Percentiles rank a stretch among this genome's conserved stretches.
These are phyloP conservation scores for Metschnikowia corniflorae DNA, from an alignment of 805 yeast species.

Conservation along the genomic window DNA sequence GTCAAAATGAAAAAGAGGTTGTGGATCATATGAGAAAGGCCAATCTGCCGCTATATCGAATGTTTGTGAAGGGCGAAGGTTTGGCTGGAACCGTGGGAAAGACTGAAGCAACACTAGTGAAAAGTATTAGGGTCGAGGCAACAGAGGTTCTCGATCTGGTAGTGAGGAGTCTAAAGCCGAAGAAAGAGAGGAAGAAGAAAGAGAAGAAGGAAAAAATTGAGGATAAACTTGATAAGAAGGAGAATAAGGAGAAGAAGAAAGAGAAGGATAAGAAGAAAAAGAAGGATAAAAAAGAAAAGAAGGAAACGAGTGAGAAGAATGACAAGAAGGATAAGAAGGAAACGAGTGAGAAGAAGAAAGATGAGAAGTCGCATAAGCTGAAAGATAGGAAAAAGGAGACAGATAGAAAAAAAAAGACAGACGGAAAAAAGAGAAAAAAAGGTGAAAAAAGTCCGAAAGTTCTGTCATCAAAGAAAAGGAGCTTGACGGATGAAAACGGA, in stretches of 20 bases:
- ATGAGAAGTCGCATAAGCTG: slow-evolving; percentile 1
- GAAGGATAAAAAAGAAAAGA: slow-evolving; percentile 19
- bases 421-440: slow-evolving; percentile 15
- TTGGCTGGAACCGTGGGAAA: slow-evolving; percentile 69
- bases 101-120: slow-evolving; percentile 23
- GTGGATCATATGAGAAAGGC: slow-evolving; percentile 47
- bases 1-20: slow-evolving; percentile 47
- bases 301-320: slow-evolving; percentile 21
- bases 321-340: slow-evolving; percentile 21
- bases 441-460: slow-evolving; percentile 3
- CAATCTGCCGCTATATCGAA: slow-evolving; percentile 70
- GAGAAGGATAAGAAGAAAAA: slow-evolving; percentile 25
- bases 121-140: slow-evolving; percentile 7
- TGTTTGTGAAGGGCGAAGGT: slow-evolving; percentile 88
- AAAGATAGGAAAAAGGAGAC: background rate
- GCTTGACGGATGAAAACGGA: too few species aligned
- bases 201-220: slow-evolving; percentile 24
- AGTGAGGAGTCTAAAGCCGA: slow-evolving; percentile 5
- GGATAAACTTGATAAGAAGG: slow-evolving; percentile 29
- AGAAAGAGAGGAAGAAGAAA: slow-evolving; percentile 18
- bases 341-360: slow-evolving; percentile 2
- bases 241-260: slow-evolving; percentile 27
- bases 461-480: background rate
- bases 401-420: slow-evolving; percentile 4
- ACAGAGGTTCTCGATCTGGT: slow-evolving; percentile 10